These are phyloP conservation scores for Arthrocladium fulminans DNA, from an alignment of 2,329 filamentous ascomycete species.

Conservation along the genomic window DNA sequence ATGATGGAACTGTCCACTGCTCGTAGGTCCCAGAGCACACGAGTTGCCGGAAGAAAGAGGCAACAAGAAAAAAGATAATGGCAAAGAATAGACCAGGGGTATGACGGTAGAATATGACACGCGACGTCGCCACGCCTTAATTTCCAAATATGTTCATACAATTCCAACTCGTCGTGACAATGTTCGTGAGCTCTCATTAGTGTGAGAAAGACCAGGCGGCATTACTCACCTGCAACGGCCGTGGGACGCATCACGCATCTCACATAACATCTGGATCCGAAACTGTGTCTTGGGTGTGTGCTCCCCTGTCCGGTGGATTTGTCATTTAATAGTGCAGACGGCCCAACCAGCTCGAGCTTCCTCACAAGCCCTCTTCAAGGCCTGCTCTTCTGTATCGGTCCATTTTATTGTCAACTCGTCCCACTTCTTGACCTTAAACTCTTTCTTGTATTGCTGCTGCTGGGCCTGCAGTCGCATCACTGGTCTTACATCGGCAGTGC, in stretches of 20 bases:
- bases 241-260: no score
- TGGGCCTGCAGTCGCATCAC: conserved; percentile 47
- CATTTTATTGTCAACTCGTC: conserved; percentile 54
- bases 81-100: not conserved
- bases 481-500: conserved; percentile 54
- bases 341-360: conserved; percentile 50
- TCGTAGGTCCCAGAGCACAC: conserved; percentile 17
- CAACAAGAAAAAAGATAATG: not conserved
- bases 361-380: conserved; percentile 47
- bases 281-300: not conserved
- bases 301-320: not conserved
- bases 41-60: conserved; percentile 2
- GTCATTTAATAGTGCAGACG: conserved; percentile 51
- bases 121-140: no score
- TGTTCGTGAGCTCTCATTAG: no score
- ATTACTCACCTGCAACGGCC: no score
- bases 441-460: conserved; percentile 47
- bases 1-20: conserved; percentile 34
- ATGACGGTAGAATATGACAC: not conserved
- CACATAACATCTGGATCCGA: no score
- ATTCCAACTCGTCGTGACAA: no score
- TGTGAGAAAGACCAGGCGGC: no score
- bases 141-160: not conserved
- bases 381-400: conserved; percentile 56
- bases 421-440: conserved; percentile 54